Evolutionary conservation across 768 basidiomycete genomes (phyloP).

Genomic region (Tremella fuciformis): DNA sequence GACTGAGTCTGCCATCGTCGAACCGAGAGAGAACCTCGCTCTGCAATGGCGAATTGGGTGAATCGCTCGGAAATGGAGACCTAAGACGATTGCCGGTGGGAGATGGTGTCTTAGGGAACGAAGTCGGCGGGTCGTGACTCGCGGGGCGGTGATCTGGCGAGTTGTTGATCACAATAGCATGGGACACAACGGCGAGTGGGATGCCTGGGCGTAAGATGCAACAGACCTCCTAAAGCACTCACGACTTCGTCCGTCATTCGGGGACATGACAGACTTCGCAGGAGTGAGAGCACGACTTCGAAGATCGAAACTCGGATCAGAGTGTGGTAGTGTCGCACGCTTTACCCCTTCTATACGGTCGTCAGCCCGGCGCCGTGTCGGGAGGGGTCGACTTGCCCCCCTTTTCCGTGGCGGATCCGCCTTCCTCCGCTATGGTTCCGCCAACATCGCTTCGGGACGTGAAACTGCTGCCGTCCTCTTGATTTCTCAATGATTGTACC

Average conservation of each 20-base stretch:
- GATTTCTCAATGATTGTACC: constrained; percentile 2
- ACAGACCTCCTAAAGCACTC: constrained; percentile 8
- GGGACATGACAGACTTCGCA: neutral
- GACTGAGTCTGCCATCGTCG: constrained; percentile 20
- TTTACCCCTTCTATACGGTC: constrained; percentile 1
- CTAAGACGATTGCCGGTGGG: constrained; percentile 7
- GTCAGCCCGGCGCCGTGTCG: neutral
- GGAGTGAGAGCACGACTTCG: constrained; percentile 32
- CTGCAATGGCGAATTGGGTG: constrained; percentile 21
- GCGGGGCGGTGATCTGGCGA: constrained; percentile 8
- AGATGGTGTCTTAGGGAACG: constrained; percentile 5
- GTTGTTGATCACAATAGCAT: constrained; percentile 27
- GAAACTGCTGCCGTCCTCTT: constrained; percentile 2
- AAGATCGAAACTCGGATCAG: constrained; percentile 36
- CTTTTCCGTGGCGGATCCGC: neutral
- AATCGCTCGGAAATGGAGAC: constrained; percentile 37
- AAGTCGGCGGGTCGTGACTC: constrained; percentile 3
- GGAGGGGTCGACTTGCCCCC: constrained; percentile 1
- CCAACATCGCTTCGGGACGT: neutral
- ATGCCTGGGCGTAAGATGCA: constrained; percentile 25
- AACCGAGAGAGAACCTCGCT: constrained; percentile 3
- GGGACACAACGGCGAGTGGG: constrained; percentile 34
- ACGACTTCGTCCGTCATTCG: constrained; percentile 36
- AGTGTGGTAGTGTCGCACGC: constrained; percentile 26
- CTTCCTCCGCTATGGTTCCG: neutral